Conservation (phyloP, 2,329 filamentous ascomycete species). For the Exophiala mesophila region DNA sequence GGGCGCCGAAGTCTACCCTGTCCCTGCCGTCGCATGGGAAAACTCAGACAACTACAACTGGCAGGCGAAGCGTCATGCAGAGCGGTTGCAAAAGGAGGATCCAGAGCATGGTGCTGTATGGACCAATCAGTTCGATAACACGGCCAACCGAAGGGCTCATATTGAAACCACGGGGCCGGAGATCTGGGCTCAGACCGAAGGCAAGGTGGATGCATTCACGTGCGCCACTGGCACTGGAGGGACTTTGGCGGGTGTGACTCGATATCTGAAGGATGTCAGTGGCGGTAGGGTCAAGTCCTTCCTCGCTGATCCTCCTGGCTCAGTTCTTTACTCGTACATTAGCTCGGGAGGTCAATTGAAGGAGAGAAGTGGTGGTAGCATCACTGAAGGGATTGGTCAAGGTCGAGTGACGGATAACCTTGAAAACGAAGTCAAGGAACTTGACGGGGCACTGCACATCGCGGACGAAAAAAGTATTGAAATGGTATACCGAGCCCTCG, state of each 20-base stretch:
- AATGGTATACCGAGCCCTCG: slow-evolving; percentile 95
- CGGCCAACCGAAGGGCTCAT: slow-evolving; percentile 86
- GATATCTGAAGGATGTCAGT: slow-evolving; percentile 80
- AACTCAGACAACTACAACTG: slow-evolving; percentile 98
- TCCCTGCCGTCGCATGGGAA: slow-evolving; percentile 92
- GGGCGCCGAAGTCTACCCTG: slow-evolving; percentile 91
- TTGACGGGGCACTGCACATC: slow-evolving; percentile 82
- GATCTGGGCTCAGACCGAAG: slow-evolving; percentile 88
- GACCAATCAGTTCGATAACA: slow-evolving; percentile 99
- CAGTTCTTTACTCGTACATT: slow-evolving; percentile 89
- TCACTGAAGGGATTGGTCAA: slow-evolving; percentile 97
- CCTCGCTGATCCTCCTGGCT: slow-evolving; percentile 90
- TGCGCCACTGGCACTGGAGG: slow-evolving; percentile 92
- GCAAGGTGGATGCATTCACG: slow-evolving; percentile 87
- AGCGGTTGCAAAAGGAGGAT: slow-evolving; percentile 45
- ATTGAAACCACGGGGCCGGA: slow-evolving; percentile 96
- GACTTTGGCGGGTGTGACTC: slow-evolving; percentile 80
- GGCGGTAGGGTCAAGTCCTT: slow-evolving; percentile 76
- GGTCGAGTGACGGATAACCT: slow-evolving; percentile 95
- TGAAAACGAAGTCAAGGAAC: slow-evolving; percentile 70
- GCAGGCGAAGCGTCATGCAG: slow-evolving; percentile 86
- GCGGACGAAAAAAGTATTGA: slow-evolving; percentile 90
- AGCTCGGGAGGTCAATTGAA: slow-evolving; percentile 73
- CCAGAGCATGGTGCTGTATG: slow-evolving; percentile 74
- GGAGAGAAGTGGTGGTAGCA: slow-evolving; percentile 79